Evolutionary conservation across 495 filamentous ascomycete genomes (phyloP), one percentile per base, ranked within the genome.

Genomic region (Filosporella fistucella): DNA sequence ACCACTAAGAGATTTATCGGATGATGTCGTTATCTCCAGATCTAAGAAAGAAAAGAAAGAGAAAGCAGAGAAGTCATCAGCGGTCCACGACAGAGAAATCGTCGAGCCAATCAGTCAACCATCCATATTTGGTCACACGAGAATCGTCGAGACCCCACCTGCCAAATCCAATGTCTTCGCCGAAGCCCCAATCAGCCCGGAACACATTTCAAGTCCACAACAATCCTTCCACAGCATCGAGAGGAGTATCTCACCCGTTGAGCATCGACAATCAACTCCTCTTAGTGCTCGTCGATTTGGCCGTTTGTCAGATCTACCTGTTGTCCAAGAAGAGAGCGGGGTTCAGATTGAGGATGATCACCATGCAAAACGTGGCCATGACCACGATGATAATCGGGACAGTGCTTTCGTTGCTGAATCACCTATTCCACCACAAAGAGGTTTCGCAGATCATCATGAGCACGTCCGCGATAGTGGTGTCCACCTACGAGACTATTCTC

Each of bases 401-500:
- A 77, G 74, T 45, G 72, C 64, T 0, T 67, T 76, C 43, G 54
- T 61, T 14, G 59, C 61, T 0, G 67, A 58, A 28, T 72, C 71
- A n/a, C 68, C 73, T 22, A 61, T 63, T 40, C 59, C 59, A 46
- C 22, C n/a, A 38, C 21, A 62, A 42, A 21, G 57, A 59, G 42
- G 38, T 2, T 52, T 56, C 45, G 28, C 45, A 12, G 45, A 28
- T 22, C 51, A 63, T 41, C 57, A 69, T 20, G 56, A 59, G 22
- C 56, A 53, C 40, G 49, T 63, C 23, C 72, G 74, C 1, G 76
- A 79, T 48, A 78, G 76, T 58, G 76, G 74, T 26, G 65, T 78
- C 16, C 67, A 76, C 55, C 60, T 75, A n/a, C 65, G 63, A 12
- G 68, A 69, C 26, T 14, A 16, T 14, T 60, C 57, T 13, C 54